Evolutionary conservation across 2,329 filamentous ascomycete genomes (phyloP), one percentile per base, ranked within the genome.

Genomic region (Epichloe baconii): DNA sequence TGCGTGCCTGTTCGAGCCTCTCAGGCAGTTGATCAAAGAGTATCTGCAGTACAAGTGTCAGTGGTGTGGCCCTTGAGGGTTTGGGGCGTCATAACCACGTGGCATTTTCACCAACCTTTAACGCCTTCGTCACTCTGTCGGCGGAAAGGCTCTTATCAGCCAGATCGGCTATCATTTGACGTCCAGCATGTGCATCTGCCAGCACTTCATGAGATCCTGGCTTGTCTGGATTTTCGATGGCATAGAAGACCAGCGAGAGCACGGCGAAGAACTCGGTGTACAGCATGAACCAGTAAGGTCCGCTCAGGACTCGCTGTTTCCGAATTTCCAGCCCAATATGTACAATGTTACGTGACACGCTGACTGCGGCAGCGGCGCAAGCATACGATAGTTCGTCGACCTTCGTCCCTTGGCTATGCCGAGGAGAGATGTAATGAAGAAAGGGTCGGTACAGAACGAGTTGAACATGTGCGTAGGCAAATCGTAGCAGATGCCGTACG

Each of bases 141-240:
- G 93, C 93, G 37, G 90, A 89, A 74, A 94, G 77, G 62, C 89
- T 96, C 60, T 85, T 84, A 59, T 86, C 82, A 3, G 89, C 85
- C 52, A 97, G 75, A 15, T 81, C 82, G 48, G 82, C 80, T 54
- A 97, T 78, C 55, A 90, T 87, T 56, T 91, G 84, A 61, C 86
- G 86, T 17, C 91, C 93, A 55, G 88, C 85, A 54, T 82, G 77
- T 0, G 90, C 91, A 68, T 97, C 91, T 49, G 83, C 83, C 53
- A 96, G 72, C 21, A 96, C 85, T 55, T 95, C 89, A 48, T 84
- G 77, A 5, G 84, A 83, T 1, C 83, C 85, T 4, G 77, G 71
- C 60, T 85, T 88, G 54, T 86, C 80, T 1, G 85, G 85, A 56
- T 91, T 91, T 63, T 91, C 87, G 14, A 88, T 72, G 1, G 86